Base-by-base conservation (phyloP, 768 basidiomycete species). In the Suillus weaverae region DNA sequence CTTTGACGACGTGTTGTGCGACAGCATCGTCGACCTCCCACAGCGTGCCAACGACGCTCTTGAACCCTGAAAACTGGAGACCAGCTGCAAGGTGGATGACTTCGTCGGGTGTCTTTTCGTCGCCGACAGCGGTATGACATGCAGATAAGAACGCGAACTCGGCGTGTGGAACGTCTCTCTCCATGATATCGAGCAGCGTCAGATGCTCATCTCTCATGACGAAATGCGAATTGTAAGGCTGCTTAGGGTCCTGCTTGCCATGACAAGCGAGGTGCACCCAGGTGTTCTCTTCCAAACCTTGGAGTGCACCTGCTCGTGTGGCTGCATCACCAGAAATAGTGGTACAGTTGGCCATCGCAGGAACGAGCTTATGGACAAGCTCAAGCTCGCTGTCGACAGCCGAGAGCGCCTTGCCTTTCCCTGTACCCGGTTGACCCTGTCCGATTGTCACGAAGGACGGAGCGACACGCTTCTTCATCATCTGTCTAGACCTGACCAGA, bases 221-320 rank as follows among this genome's bases (percentile, higher is more conserved):
- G n/a, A 65, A 53, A 43, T 10, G 43, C 0, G 64, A 65, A 5
- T 69, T 14, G 51, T 70, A 68, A 16, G 71, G 70, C 20, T 67
- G 61, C 8, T 3, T 20, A 1, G 20, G 11, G 11, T 62, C 46
- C 22, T 65, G 64, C 10, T 22, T 48, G 4, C 65, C 72, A 48
- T 73, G 72, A 46, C 70, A 71, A 4, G 69, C 66, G n/a, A 72
- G 66, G 53, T 72, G 71, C 14, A 67, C 64, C 69, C 67, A 71
- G 1, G 44, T 10, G 41, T 68, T 54, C n/a, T 39, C 1, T 30
- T 43, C 22, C 11, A 70, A 20, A 26, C 46, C 32, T 11, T 39
- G 0, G 7, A 60, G 56, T 4, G 63, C 63, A 7, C 30, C 57
- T 18, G 32, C n/a, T 18, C 26, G 50, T n/a, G 63, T 64, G 4